Evolutionary conservation across 345 rosid species (phyloP).

Genomic region (Lepidium sativum): DNA sequence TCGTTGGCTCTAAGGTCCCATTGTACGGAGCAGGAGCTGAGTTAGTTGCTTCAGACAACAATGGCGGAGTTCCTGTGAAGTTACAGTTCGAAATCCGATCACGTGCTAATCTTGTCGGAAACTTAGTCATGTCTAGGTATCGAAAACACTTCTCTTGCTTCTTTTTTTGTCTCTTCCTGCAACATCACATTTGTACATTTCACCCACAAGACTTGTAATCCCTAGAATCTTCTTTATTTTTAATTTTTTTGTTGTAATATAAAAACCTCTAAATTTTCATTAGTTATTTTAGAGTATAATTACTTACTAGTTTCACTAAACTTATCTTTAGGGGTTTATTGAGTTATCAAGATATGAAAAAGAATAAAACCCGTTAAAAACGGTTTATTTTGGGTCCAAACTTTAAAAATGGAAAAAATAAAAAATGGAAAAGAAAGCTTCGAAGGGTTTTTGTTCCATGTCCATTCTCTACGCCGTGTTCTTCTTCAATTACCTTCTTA

Average conservation of each 20-base stretch:
- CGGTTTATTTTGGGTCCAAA: neutral
- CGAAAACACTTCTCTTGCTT: constrained; percentile 40
- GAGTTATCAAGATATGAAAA: neutral
- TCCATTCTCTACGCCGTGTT: constrained; percentile 6
- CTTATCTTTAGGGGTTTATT: neutral
- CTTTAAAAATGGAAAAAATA: too few relatives aligned
- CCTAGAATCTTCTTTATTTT: neutral
- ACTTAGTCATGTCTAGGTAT: constrained; percentile 53
- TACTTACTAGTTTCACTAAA: too few relatives aligned
- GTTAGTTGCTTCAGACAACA: constrained; percentile 31
- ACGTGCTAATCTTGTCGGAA: constrained; percentile 63
- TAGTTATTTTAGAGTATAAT: neutral
- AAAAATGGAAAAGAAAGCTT: neutral
- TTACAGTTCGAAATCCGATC: constrained; percentile 49
- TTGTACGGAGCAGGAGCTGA: constrained; percentile 77
- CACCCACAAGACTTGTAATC: constrained; percentile 5
- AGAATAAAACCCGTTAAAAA: neutral
- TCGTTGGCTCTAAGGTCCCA: constrained; percentile 55
- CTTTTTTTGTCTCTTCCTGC: neutral
- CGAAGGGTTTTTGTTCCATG: neutral
- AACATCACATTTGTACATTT: constrained; percentile 9
- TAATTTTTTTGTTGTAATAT: neutral
- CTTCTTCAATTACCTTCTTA: neutral
- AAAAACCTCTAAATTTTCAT: too few relatives aligned
- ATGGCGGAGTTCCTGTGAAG: constrained; percentile 41